A percentile compares a stretch with the other conserved stretches of the same genome.
Evolutionary conservation across 2,329 filamentous ascomycete species (phyloP).

Genomic region (Fusarium papillatum): DNA sequence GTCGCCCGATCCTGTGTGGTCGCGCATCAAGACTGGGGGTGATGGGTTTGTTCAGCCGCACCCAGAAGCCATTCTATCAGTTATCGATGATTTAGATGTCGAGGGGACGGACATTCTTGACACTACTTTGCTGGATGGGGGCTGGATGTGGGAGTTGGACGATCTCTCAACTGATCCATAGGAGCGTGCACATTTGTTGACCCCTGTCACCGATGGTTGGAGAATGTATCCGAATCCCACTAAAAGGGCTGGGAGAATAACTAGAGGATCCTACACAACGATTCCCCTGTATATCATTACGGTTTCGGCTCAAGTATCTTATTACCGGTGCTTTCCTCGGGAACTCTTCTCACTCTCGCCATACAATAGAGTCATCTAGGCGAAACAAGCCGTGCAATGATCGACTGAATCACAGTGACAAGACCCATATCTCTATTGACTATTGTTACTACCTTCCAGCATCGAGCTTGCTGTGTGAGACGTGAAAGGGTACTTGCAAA

Average conservation of each 20-base stretch:
- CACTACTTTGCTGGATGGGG: conserved; percentile 22
- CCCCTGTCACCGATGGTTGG: neutral
- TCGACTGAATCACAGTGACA: neutral
- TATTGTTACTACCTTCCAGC: neutral
- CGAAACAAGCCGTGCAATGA: neutral
- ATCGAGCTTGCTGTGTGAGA: neutral
- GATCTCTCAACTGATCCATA: neutral
- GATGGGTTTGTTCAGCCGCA: neutral
- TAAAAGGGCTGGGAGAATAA: neutral
- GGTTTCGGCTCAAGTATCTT: neutral
- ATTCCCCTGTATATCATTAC: neutral
- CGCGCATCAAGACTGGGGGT: conserved; percentile 12
- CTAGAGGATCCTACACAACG: fast-evolving
- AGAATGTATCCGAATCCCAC: neutral
- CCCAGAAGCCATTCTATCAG: conserved; percentile 29
- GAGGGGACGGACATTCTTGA: conserved; percentile 13
- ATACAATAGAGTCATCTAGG: neutral
- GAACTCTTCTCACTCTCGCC: neutral
- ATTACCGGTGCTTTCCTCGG: neutral
- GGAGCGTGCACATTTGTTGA: neutral
- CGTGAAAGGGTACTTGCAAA: neutral
- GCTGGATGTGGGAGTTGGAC: conserved; percentile 34
- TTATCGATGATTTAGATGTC: conserved; percentile 31
- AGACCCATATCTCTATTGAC: neutral
- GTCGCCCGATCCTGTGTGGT: conserved; percentile 36